Conservation (phyloP, 116 monocot genomes). For the Zostera marina region DNA sequence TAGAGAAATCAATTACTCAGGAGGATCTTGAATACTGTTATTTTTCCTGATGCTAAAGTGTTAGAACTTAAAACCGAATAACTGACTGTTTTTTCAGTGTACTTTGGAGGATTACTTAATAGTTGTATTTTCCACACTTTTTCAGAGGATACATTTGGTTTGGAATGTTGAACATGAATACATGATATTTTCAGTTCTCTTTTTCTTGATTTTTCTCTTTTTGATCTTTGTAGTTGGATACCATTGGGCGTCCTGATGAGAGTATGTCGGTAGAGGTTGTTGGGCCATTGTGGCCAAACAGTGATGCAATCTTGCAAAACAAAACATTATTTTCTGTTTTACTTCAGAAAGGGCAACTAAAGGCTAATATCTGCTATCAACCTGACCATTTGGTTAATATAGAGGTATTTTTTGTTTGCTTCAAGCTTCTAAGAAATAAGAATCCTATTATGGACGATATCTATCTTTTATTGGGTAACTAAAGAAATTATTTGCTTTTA, state of each 20-base stretch:
- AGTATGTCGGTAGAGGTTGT: constrained; percentile 53
- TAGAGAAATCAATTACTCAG: not conserved
- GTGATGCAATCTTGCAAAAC: constrained; percentile 22
- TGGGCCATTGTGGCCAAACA: constrained; percentile 39
- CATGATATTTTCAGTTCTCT: not conserved
- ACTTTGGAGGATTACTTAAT: too few species aligned
- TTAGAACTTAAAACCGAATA: too few species aligned
- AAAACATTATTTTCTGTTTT: constrained; percentile 40
- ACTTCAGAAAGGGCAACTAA: constrained; percentile 92
- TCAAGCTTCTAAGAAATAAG: not conserved
- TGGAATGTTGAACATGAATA: not conserved
- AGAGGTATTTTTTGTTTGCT: constrained; percentile 38
- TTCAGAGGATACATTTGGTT: not conserved
- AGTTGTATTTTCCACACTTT: too few species aligned
- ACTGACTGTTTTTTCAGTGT: too few species aligned
- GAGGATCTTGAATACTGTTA: not conserved
- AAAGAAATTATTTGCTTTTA: not conserved
- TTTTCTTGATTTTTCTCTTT: constrained; percentile 10
- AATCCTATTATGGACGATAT: not conserved
- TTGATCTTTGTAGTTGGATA: constrained; percentile 50
- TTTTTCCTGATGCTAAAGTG: not conserved
- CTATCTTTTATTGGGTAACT: not conserved
- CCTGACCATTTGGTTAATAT: constrained; percentile 66
- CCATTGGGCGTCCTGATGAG: constrained; percentile 85
- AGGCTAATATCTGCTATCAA: constrained; percentile 67